Evolutionary conservation across 192 early-diverging fungal genomes (phyloP).

Genomic region (Backusella macrospora): DNA sequence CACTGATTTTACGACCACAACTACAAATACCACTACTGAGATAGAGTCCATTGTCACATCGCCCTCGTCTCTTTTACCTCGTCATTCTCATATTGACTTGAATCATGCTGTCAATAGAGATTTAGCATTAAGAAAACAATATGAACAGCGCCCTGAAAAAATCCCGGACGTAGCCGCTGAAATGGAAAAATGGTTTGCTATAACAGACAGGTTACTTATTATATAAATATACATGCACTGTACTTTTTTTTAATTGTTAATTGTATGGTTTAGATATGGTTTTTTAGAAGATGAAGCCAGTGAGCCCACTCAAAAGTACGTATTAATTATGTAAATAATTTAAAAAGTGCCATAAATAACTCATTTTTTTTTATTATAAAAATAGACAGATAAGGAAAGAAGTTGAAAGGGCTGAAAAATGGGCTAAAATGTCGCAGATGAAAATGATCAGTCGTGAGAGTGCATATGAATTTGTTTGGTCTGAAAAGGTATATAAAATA

Average conservation of each 20-base stretch:
- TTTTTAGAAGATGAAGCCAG: constrained; percentile 25
- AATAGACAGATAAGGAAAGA: constrained; percentile 27
- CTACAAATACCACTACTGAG: background rate
- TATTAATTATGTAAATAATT: background rate
- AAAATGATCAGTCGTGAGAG: constrained; percentile 18
- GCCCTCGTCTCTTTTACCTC: background rate
- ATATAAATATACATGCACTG: background rate
- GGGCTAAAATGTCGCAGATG: constrained; percentile 37
- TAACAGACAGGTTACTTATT: constrained; percentile 36
- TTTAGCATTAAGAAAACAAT: constrained; percentile 1
- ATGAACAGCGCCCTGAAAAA: constrained; percentile 18
- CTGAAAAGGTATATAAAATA: constrained; percentile 31
- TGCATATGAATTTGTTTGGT: constrained; percentile 28
- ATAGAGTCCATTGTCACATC: background rate
- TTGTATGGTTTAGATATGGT: constrained; percentile 34
- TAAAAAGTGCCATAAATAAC: background rate
- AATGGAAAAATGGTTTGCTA: constrained; percentile 45
- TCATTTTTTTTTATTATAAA: background rate
- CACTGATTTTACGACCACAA: constrained; percentile 9
- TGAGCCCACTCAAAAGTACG: background rate
- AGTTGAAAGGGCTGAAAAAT: constrained; percentile 39
- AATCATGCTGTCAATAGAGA: background rate
- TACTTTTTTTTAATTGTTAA: background rate
- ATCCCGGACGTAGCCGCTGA: constrained; percentile 35
- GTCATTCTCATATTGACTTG: background rate